Conservation (phyloP, 805 yeast genomes). For the Metschnikowia gelsemii region DNA sequence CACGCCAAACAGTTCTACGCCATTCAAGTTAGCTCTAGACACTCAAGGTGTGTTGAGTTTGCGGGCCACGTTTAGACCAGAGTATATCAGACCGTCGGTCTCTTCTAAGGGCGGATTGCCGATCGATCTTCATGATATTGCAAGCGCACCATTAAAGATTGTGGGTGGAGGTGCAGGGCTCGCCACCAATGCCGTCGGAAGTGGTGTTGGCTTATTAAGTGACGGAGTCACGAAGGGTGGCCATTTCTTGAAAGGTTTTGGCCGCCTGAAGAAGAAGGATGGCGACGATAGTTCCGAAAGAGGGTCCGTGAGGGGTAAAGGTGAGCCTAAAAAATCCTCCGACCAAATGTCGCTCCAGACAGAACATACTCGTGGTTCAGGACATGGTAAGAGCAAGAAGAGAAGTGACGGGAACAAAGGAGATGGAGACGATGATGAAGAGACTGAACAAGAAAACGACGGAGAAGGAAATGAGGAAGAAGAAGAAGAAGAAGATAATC, state of each 20-base stretch:
- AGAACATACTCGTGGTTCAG: constrained; percentile 7
- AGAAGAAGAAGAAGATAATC: constrained; percentile 10
- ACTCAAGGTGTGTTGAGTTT: constrained; percentile 66
- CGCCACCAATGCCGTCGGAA: constrained; percentile 44
- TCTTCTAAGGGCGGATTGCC: constrained; percentile 42
- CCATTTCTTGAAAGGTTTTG: constrained; percentile 34
- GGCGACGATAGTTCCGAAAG: constrained; percentile 8
- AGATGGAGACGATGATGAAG: constrained; percentile 2
- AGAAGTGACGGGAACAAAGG: constrained; percentile 1
- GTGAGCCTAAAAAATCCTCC: constrained; percentile 5
- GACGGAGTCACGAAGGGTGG: constrained; percentile 53
- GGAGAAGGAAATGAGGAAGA: constrained; percentile 10
- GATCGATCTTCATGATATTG: constrained; percentile 37
- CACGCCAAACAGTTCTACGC: constrained; percentile 44
- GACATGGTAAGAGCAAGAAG: constrained; percentile 5
- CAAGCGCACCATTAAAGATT: constrained; percentile 49
- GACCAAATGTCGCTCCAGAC: constrained; percentile 6
- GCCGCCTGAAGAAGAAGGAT: constrained; percentile 20
- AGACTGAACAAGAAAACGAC: constrained; percentile 15
- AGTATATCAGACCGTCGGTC: constrained; percentile 64
- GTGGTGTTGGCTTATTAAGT: constrained; percentile 45
- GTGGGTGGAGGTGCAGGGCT: constrained; percentile 43
- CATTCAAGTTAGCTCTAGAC: constrained; percentile 49
- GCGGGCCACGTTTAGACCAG: constrained; percentile 57
- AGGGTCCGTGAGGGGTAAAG: no score